Conservation (phyloP, 176 grass and related monocot genomes). For the Oryza brachyantha region DNA sequence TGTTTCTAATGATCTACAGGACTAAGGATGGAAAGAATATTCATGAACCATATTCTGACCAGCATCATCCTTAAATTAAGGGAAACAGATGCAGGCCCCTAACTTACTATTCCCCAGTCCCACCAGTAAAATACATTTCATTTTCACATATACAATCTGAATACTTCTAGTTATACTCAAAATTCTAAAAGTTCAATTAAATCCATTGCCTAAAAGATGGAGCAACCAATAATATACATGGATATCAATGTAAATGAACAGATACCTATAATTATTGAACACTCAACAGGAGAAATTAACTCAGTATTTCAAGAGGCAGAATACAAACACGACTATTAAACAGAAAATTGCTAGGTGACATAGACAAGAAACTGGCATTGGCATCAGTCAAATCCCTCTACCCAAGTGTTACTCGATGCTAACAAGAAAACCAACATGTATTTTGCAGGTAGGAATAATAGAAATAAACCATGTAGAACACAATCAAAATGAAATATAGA, state of each 20-base stretch:
- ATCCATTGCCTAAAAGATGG: too few relatives aligned
- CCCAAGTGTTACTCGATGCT: neutral
- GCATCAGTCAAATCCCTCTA: neutral
- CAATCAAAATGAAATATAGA: neutral
- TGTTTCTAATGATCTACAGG: neutral
- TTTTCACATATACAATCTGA: neutral
- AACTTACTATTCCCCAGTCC: neutral
- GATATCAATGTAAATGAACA: neutral
- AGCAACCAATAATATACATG: too few relatives aligned
- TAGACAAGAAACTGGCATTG: neutral
- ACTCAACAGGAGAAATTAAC: neutral
- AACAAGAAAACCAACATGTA: constrained; percentile 3
- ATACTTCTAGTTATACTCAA: neutral
- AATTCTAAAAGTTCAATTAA: too few relatives aligned
- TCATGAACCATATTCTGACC: neutral
- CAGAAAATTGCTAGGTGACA: constrained; percentile 5
- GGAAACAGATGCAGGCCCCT: neutral
- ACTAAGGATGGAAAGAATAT: neutral
- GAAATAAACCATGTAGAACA: neutral
- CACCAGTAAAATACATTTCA: neutral
- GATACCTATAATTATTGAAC: constrained; percentile 9
- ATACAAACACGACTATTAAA: neutral
- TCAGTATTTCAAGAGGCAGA: neutral
- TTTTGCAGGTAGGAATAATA: neutral
- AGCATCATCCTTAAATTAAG: neutral